phyloP scores from a whole-genome alignment of 805 yeast species.

The Komagataella kurtzmanii region DNA sequence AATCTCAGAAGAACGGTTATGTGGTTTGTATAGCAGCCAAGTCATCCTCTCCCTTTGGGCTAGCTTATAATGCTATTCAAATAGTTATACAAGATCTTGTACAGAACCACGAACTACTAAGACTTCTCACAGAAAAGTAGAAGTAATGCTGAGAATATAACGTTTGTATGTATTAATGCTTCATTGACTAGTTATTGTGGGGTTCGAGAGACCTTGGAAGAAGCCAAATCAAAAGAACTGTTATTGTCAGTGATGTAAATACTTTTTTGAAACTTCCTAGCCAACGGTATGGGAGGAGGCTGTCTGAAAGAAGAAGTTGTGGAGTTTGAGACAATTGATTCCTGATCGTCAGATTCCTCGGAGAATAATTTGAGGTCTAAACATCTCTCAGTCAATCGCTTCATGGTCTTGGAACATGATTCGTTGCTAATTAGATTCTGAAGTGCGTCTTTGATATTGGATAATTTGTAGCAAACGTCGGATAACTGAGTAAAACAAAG shows the following conservation, averaged over 20 bases:
- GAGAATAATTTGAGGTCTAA: conserved; percentile 11
- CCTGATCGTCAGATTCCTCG: conserved; percentile 1
- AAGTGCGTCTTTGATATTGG: conserved; percentile 37
- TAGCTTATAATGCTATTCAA: no score
- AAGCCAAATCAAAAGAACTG: neutral
- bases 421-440: conserved; percentile 29
- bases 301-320: neutral
- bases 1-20: no score
- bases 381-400: conserved; percentile 25
- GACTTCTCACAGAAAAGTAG: neutral
- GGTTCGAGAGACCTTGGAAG: neutral
- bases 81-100: no score
- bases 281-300: conserved; percentile 2
- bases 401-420: conserved; percentile 15
- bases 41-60: no score
- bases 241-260: neutral
- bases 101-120: no score
- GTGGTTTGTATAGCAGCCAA: no score
- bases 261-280: neutral
- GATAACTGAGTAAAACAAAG: conserved; percentile 51
- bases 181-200: neutral
- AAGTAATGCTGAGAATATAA: neutral
- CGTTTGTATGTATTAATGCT: no score
- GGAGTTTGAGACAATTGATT: conserved; percentile 1
- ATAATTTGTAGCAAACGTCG: conserved; percentile 41